A percentile compares a stretch with the other conserved stretches of the same genome.
Conservation (phyloP, 495 filamentous ascomycete species). For the Aspergillus homomorphus region DNA sequence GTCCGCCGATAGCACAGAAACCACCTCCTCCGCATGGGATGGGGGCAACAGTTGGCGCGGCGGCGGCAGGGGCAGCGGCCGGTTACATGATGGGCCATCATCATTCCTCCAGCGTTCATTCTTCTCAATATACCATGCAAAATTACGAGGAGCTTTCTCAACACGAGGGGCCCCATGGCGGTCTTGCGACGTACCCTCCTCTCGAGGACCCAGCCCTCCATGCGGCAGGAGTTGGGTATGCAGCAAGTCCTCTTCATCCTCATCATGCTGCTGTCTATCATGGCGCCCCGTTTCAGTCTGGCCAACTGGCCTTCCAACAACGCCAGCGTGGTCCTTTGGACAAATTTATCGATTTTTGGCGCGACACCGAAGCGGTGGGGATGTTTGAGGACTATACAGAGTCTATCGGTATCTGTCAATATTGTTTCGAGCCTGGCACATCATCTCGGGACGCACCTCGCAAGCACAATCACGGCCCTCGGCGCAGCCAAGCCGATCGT, state of each 20-base stretch:
- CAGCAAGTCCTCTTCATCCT: slow-evolving; percentile 31
- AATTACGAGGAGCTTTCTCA: slow-evolving; percentile 31
- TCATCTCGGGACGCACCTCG: slow-evolving; percentile 60
- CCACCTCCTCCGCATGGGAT: slow-evolving; percentile 35
- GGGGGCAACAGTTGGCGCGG: slow-evolving; percentile 39
- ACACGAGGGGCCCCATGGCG: slow-evolving; percentile 16
- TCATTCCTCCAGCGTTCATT: slow-evolving; percentile 31
- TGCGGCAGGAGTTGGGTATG: slow-evolving; percentile 46
- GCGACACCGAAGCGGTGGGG: slow-evolving; percentile 63
- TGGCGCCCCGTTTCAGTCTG: slow-evolving; percentile 23
- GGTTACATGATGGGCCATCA: slow-evolving; percentile 47
- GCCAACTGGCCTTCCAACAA: slow-evolving; percentile 42
- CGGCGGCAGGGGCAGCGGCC: slow-evolving; percentile 46
- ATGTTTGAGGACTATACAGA: slow-evolving; percentile 74
- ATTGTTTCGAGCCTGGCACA: slow-evolving; percentile 65
- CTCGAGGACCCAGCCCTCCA: slow-evolving; percentile 40
- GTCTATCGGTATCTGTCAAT: slow-evolving; percentile 63
- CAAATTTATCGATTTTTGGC: slow-evolving; percentile 62
- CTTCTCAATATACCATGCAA: slow-evolving; percentile 30
- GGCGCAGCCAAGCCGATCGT: slow-evolving; percentile 45
- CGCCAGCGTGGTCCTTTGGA: slow-evolving; percentile 53
- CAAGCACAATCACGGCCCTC: slow-evolving; percentile 54
- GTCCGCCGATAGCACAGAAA: slow-evolving; percentile 14
- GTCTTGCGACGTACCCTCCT: slow-evolving; percentile 29
- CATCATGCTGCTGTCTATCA: slow-evolving; percentile 22